Conservation (phyloP, 495 filamentous ascomycete genomes). For the Talaromyces wortmannii region DNA sequence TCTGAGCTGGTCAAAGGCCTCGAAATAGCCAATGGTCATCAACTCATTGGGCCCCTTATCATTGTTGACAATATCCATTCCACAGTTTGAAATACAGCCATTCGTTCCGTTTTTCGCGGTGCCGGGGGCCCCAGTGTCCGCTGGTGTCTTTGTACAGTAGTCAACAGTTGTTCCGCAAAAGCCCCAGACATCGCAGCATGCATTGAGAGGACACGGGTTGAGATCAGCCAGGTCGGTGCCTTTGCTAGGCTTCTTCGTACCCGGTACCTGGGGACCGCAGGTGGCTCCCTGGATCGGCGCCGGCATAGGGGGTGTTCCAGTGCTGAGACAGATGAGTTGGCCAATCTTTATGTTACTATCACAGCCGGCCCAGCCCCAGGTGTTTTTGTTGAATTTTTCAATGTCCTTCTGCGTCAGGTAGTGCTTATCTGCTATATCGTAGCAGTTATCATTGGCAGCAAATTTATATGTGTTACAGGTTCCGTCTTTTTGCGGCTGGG, state of each 20-base stretch:
- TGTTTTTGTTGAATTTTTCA: constrained; percentile 31
- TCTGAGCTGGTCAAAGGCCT: constrained; percentile 6
- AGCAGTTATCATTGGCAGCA: neutral
- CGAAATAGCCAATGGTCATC: constrained; percentile 10
- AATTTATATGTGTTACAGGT: constrained; percentile 29
- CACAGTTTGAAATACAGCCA: constrained; percentile 45
- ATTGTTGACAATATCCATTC: constrained; percentile 23
- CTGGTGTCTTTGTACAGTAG: constrained; percentile 30
- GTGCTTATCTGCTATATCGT: neutral
- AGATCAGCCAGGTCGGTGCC: constrained; percentile 10
- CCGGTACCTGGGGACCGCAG: constrained; percentile 38
- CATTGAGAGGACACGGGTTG: constrained; percentile 22
- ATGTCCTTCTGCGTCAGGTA: constrained; percentile 12
- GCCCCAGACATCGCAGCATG: constrained; percentile 31
- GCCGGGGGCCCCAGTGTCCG: constrained; percentile 26
- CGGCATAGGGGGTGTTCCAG: constrained; percentile 39
- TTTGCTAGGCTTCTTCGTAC: constrained; percentile 10
- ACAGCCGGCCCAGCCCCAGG: constrained; percentile 15
- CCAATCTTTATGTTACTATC: neutral
- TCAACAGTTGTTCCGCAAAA: constrained; percentile 41
- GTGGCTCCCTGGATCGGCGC: constrained; percentile 20
- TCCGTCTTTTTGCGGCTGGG: constrained; percentile 31
- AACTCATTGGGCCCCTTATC: neutral
- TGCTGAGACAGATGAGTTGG: constrained; percentile 39
- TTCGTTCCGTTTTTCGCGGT: constrained; percentile 20